Evolutionary conservation across 2,329 filamentous ascomycete genomes (phyloP), one percentile per base, ranked within the genome.

Genomic region (Aspergillus neotritici): DNA sequence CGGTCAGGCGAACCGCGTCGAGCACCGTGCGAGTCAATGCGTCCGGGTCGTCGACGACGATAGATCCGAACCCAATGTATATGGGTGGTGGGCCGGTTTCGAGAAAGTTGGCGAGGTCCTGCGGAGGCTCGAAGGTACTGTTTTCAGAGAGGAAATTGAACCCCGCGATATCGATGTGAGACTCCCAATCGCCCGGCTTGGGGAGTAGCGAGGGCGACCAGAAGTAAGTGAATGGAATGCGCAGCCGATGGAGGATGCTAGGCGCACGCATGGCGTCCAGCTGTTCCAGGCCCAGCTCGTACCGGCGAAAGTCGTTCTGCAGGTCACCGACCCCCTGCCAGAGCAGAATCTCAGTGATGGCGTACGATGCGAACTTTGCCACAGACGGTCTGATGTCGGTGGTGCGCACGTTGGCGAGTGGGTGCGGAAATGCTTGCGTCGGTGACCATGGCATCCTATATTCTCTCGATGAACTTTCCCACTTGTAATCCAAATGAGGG

Each of bases 241-340:
- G 80, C 28, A 94, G 70, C 31, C 87, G 80, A 35, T 78, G 81
- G 25, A 93, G 71, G 62, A 94, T 77, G 2, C 84, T 86, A 9
- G 89, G 87, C 3, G 86, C 89, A 80, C 84, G 89, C 41, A 93
- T 81, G 10, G 87, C 70, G 49, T 83, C 87, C 31, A 95, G 74
- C 0, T 83, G 79, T 29, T 91, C 83, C 1, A 95, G 71, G 31
- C 84, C 84, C 1, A 94, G 73, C n/a, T 79, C 79, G 49, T 82
- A 45, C 4, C 46, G 43, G 8, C 52, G 50, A 33, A 53, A 55
- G 15, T 47, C 16, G 30, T 56, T 56, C 62, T 94, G 89, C 8
- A 95, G 73, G 64, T 94, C 89, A 38, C 89, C 88, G 8, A 94
- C 69, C 0, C 87, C 87, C 67, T 94, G 86, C 87, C 87, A 94